Evolutionary conservation across 192 early-diverging fungal species (phyloP), one percentile per base, ranked within the genome.

Genomic region (Coemansia sp.): DNA sequence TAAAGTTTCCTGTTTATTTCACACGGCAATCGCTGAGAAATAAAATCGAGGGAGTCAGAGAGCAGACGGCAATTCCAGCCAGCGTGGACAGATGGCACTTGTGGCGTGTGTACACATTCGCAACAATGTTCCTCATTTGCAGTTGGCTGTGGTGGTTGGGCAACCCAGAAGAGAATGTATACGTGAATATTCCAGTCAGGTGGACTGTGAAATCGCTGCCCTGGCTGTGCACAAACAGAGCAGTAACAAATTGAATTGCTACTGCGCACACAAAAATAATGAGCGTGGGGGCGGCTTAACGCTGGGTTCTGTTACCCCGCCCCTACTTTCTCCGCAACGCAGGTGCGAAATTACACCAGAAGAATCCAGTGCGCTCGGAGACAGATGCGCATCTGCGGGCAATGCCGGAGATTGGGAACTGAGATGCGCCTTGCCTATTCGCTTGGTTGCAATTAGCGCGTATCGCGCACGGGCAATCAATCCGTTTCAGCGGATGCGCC

Each of bases 171-270:
- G 27, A 29, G 27, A 8, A 35, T 35, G 32, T 35, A 35, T 35
- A 35, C 32, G 32, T 35, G 32, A 35, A 35, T 35, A 35, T 35
- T 35, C 32, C 32, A 35, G 32, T 35, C 32, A 35, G 32, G 32
- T 35, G 32, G 32, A 35, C 32, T 35, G 32, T 8, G 32, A 35
- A 35, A 35, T 35, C 32, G 32, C 32, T 35, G 8, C 32, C 7
- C 32, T 35, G 32, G 32, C 32, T 35, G 32, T 35, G 32, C 32
- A 35, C 32, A 35, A 35, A 35, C 32, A 47, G n/a, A 5, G 56
- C 56, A 57, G 56, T 57, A 57, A 57, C 56, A 57, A 37, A 11
- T n/a, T 38, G 35, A 57, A 10, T 41, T 59, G 56, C 56, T 59
- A 59, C 57, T 59, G 57, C 38, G 21, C 23, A 8, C 6, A 19